Percentiles rank a stretch among this genome's conserved stretches.
Evolutionary conservation across 805 yeast species (phyloP).

Genomic region (Sugiyamaella qingdaonensis): DNA sequence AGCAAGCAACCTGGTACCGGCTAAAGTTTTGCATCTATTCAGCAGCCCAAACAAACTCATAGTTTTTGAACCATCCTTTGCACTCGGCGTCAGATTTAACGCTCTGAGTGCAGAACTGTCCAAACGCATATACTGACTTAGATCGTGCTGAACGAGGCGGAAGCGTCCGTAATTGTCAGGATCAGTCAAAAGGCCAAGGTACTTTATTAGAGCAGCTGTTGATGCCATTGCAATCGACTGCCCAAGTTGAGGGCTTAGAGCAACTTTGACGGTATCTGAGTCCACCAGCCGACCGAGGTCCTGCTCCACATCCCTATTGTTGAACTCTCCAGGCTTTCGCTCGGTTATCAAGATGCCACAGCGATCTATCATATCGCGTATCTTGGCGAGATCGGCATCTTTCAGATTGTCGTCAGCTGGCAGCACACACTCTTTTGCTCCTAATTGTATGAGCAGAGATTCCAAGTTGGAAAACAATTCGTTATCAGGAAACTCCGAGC

Average conservation of each 20-base stretch:
- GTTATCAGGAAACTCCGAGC: constrained; percentile 79
- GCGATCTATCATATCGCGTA: constrained; percentile 67
- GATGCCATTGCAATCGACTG: constrained; percentile 55
- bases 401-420: constrained; percentile 40
- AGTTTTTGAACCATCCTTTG: constrained; percentile 44
- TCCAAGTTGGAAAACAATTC: constrained; percentile 85
- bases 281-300: constrained; percentile 66
- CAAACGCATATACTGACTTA: constrained; percentile 79
- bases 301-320: constrained; percentile 64
- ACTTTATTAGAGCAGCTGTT: constrained; percentile 62
- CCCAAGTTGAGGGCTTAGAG: constrained; percentile 32
- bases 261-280: constrained; percentile 16
- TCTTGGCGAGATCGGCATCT: constrained; percentile 58
- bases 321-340: constrained; percentile 53
- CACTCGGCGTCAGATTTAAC: constrained; percentile 72
- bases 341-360: constrained; percentile 72
- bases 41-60: constrained; percentile 75
- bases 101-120: constrained; percentile 90
- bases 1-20: constrained; percentile 83
- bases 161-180: constrained; percentile 49
- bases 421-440: constrained; percentile 78
- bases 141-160: constrained; percentile 59
- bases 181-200: constrained; percentile 60
- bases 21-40: constrained; percentile 81
- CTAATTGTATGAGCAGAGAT: constrained; percentile 79